Evolutionary conservation across 345 rosid genomes (phyloP), one percentile per base, ranked within the genome.

Genomic region (Eutrema japonicum): DNA sequence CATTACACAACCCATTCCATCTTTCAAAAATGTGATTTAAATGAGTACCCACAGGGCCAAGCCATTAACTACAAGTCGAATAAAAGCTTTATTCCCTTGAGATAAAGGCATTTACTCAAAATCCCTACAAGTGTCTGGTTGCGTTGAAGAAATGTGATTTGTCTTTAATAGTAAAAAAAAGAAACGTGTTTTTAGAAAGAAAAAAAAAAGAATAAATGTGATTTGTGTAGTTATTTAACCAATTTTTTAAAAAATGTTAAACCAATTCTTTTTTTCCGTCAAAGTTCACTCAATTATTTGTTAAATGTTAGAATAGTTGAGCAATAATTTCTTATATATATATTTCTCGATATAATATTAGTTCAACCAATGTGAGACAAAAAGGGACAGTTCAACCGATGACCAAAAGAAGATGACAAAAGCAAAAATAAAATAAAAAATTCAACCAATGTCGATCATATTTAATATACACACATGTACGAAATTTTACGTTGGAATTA

Each of bases 321-420:
- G 38, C 16, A 27, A 36, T 29, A 30, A 26, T 27, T 18, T 18
- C 18, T 18, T 18, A 18, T 18, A 18, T 18, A 18, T 22, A 8
- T 50, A 13, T 51, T n/a, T 41, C 6, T 52, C 11, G 9, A 70
- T 47, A 58, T 36, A 26, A 35, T 57, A 55, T 6, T 32, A 51
- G 37, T n/a, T 61, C 43, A 71, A 51, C 53, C 26, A 62, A 14
- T 29, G 14, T 37, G 48, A 71, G 64, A 59, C 64, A 59, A 38
- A 26, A 38, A 55, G 41, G 29, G 29, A 43, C 29, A 52, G 57
- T 10, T 29, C 57, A 52, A 29, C 36, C 9, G 36, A 50, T 18
- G 54, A 50, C 54, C 32, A 42, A 18, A 6, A 52, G 29, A 52
- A 29, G 35, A 27, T 29, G 57, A n/a, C 36, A 52, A 27, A 52